Evolutionary conservation across 1,284 basidiomycete species (phyloP), one percentile per base, ranked within the genome.

Genomic region (Schizopora paradoxa): DNA sequence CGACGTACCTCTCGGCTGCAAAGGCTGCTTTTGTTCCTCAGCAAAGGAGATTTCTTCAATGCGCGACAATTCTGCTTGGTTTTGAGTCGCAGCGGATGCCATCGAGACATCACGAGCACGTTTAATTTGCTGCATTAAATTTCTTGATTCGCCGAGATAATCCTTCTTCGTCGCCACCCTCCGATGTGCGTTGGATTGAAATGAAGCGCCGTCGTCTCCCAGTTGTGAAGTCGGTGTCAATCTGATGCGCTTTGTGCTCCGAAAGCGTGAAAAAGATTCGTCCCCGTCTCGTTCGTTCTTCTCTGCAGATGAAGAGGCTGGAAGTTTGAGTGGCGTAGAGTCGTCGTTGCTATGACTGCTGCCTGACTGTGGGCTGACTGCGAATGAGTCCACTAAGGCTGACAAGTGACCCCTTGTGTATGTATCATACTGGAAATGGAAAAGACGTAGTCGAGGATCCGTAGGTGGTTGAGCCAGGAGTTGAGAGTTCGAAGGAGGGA

Each of bases 361-460:
- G 8, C 61, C 66, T 16, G 83, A 82, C 0, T 82, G 80, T 0
- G 85, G 82, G 52, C 87, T 85, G 31, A 87, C 72, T 18, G 82
- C 88, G 53, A 92, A 91, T 8, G 84, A 91, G 56, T 95, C 91
- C 1, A 93, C 89, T 62, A 97, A 77, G 1, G 87, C 90, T 1
- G 88, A 90, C 39, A 97, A 77, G 61, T 95, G 90, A 34, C 94
- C 87, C 28, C 91, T 79, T 2, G 92, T 96, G 60, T 87, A 91
- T 0, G 93, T 94, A 64, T 97, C 93, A 61, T 95, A 95, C 51
- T 89, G 81, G 51, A 91, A 88, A 57, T 91, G 86, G 67, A 96
- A 96, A 26, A 95, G 72, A 4, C 84, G 83, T 6, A 93, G 74
- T 11, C 81, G 82, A 3, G 86, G 79, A 58, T 89, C 86, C 16